Base-by-base conservation (phyloP, 768 basidiomycete species). In the Hygrophoropsis aurantiaca region DNA sequence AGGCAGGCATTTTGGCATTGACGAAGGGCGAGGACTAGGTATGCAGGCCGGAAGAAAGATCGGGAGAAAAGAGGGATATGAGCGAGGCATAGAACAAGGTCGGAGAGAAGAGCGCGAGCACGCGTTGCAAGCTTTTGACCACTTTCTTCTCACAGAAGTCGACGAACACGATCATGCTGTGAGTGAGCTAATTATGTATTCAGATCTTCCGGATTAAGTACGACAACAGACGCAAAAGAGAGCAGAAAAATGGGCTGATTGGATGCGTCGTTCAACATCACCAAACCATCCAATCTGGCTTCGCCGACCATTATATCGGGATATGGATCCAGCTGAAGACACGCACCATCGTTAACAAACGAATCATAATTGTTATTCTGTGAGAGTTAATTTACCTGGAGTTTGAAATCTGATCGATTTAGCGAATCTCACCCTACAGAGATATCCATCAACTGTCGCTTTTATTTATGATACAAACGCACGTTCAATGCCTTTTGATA, bases 81-180 rank as follows among this genome's bases (percentile, higher is more conserved):
- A 68, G 20, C 64, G 69, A 6, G 74, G 72, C 10, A 59, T 59
- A 46, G 55, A 60, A 48, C 51, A 67, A 55, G 75, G 75, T 53
- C 64, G 70, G 50, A 68, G 61, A 44, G 77, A 79, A 53, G 81
- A 82, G 60, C 74, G 80, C 24, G 62, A 66, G 37, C 74, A 72
- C 51, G 82, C 81, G 1, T 49, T 81, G 21, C 74, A 77, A 41
- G 79, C 79, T 8, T 81, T 85, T 64, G 80, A 85, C 59, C 69
- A 69, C 32, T 79, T 82, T 61, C 61, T 82, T 44, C 66, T 67
- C 19, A 64, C 73, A 54, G 77, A 82, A 49, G 61, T 68, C 51
- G 67, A 67, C 50, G 57, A 58, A 8, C 46, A 42, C 1, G 58
- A 60, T 26, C 39, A 46, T 8, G 50, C 44, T 50, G 64, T 65